Conservation (phyloP, 805 yeast genomes). For the Ogataea methanolica region DNA sequence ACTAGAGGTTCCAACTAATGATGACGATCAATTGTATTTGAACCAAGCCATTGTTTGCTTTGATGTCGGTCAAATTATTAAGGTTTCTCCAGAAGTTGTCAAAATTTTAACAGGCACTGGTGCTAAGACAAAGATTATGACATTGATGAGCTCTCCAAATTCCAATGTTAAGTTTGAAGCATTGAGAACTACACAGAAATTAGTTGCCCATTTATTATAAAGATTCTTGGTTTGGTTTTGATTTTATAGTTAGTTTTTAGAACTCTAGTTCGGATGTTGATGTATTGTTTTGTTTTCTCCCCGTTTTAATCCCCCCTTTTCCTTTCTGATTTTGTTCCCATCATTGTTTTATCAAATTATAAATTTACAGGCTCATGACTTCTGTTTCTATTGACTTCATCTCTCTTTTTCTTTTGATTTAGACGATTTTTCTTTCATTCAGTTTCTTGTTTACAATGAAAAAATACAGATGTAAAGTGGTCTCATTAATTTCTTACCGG, state of each 20-base stretch:
- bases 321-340: not conserved
- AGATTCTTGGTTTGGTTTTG: not conserved
- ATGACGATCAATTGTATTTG: conserved; percentile 26
- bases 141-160: conserved; percentile 71
- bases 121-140: conserved; percentile 79
- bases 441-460: conserved; percentile 11
- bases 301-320: not conserved
- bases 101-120: conserved; percentile 49
- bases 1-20: conserved; percentile 33
- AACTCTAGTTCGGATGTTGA: not conserved
- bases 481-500: too few relatives aligned
- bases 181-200: conserved; percentile 87
- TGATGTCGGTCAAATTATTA: conserved; percentile 61
- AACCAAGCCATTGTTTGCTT: conserved; percentile 59
- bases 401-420: not conserved
- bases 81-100: conserved; percentile 57
- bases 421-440: not conserved
- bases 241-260: not conserved
- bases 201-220: conserved; percentile 74
- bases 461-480: not conserved
- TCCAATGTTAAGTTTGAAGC: conserved; percentile 93
- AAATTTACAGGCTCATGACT: not conserved
- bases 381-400: not conserved
- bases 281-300: not conserved
- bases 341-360: not conserved